Conservation (phyloP, 768 basidiomycete species). For the Polyporus arcularius region DNA sequence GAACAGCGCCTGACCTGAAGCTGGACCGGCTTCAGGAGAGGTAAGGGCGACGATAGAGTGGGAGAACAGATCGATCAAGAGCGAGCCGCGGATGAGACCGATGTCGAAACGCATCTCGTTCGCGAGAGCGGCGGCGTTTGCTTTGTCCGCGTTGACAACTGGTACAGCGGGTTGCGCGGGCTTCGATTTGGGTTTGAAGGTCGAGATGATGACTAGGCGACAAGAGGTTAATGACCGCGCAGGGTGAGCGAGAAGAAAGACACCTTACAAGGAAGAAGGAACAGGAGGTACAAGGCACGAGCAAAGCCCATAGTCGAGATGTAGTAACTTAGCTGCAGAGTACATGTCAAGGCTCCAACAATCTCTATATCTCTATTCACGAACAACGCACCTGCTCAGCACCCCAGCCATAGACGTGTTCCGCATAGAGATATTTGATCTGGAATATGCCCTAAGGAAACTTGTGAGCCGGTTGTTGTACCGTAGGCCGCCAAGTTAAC, state of each 20-base stretch:
- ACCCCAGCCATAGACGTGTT: constrained; percentile 70
- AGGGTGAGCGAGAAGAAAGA: background rate
- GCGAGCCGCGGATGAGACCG: constrained; percentile 59
- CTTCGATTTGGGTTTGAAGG: constrained; percentile 52
- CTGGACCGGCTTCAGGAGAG: constrained; percentile 42
- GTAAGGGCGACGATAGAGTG: constrained; percentile 60
- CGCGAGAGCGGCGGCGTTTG: too few species aligned
- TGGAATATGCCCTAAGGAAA: constrained; percentile 62
- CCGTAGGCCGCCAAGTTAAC: constrained; percentile 23
- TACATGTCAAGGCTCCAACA: background rate
- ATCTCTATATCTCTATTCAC: too few species aligned
- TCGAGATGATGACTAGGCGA: constrained; percentile 58
- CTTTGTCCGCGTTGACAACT: too few species aligned
- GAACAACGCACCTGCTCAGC: constrained; percentile 48
- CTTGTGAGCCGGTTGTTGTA: background rate
- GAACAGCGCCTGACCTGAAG: constrained; percentile 41
- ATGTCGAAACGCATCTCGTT: constrained; percentile 72
- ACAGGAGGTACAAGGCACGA: constrained; percentile 64
- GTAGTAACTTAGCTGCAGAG: constrained; percentile 63
- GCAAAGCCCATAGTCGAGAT: constrained; percentile 68
- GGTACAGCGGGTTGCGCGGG: too few species aligned
- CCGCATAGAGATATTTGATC: constrained; percentile 78
- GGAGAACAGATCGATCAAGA: constrained; percentile 67
- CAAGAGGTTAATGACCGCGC: constrained; percentile 24
- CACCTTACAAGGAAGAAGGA: constrained; percentile 67